Conservation (phyloP, 2,329 filamentous ascomycete species). For the Cercospora sp. region DNA sequence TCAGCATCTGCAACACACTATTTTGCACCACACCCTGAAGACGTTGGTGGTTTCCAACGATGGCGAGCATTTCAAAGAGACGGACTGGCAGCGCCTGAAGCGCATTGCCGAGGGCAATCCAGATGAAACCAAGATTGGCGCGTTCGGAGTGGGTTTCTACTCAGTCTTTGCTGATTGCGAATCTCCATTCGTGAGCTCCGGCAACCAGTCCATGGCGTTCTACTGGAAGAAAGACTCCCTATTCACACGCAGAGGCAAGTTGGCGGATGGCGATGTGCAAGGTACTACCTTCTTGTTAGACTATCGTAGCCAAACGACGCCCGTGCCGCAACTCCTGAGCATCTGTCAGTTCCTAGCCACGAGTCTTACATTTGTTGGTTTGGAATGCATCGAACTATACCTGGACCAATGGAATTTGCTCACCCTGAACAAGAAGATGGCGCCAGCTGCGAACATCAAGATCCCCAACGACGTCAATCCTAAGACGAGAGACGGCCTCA, state of each 20-base stretch:
- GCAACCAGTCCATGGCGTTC: constrained; percentile 91
- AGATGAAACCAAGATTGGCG: constrained; percentile 98
- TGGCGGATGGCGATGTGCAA: constrained; percentile 54
- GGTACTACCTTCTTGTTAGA: constrained; percentile 94
- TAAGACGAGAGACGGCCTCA: constrained; percentile 80
- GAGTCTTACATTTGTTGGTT: constrained; percentile 89
- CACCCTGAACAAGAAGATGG: constrained; percentile 78
- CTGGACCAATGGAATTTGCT: constrained; percentile 84
- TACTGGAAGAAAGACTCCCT: constrained; percentile 99
- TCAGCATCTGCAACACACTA: constrained; percentile 74
- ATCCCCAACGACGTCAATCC: constrained; percentile 79
- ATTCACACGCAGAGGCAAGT: constrained; percentile 80
- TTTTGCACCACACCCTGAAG: constrained; percentile 81
- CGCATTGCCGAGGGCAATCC: constrained; percentile 98
- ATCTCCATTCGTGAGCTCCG: constrained; percentile 93
- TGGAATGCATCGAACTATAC: constrained; percentile 84
- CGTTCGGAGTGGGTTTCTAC: constrained; percentile 98
- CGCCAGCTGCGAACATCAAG: constrained; percentile 69
- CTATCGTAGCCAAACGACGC: constrained; percentile 84
- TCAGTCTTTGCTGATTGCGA: constrained; percentile 98
- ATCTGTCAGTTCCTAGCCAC: constrained; percentile 91
- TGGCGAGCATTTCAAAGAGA: constrained; percentile 80
- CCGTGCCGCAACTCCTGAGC: constrained; percentile 80
- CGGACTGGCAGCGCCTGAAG: constrained; percentile 91
- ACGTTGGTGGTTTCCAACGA: constrained; percentile 92